Evolutionary conservation across 305 asterid genomes (phyloP).

Genomic region (Caryopteris hybrid): DNA sequence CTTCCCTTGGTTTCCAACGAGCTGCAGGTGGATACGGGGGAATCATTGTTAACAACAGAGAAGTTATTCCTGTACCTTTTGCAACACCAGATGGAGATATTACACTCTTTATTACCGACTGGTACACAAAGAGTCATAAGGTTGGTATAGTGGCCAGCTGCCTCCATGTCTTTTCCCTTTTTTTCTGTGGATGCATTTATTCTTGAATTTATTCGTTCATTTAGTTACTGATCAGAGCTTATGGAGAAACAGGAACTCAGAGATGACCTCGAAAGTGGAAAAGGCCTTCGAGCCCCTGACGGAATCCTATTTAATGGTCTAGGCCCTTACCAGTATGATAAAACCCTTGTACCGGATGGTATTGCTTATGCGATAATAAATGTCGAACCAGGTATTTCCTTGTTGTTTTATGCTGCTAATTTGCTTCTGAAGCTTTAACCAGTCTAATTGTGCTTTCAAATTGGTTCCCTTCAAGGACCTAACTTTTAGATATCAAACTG

Average conservation of each 20-base stretch:
- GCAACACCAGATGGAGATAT: constrained; percentile 77
- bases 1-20: constrained; percentile 70
- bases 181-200: background rate
- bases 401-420: background rate
- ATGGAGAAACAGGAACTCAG: constrained; percentile 61
- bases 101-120: constrained; percentile 71
- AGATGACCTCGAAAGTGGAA: constrained; percentile 53
- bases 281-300: constrained; percentile 72
- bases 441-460: background rate
- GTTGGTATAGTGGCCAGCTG: constrained; percentile 32
- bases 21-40: constrained; percentile 96
- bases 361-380: constrained; percentile 56
- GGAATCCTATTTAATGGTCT: constrained; percentile 75
- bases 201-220: constrained; percentile 7
- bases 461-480: background rate
- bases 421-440: too few species aligned
- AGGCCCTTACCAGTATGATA: constrained; percentile 80
- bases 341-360: constrained; percentile 51
- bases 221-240: constrained; percentile 27
- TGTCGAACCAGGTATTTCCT: constrained; percentile 71
- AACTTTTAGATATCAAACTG: background rate
- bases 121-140: constrained; percentile 86
- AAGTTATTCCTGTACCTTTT: constrained; percentile 76
- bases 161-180: background rate
- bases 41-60: constrained; percentile 73